A percentile compares a stretch with the other conserved stretches of the same genome.
Conservation (phyloP, 1,284 basidiomycete species). For the Crepidotus sp. region DNA sequence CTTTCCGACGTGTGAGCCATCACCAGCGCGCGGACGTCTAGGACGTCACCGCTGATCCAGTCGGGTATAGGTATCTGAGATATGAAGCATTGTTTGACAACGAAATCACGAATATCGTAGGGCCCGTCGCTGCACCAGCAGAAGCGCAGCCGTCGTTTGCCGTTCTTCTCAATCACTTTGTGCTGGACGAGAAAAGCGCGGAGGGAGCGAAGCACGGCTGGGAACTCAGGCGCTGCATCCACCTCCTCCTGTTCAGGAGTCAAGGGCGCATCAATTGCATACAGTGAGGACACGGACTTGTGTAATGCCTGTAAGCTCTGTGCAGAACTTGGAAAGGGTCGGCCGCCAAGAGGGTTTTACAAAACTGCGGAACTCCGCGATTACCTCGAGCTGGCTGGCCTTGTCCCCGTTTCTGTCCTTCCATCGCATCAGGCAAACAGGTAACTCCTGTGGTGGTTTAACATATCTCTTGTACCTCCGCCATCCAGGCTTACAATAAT, state of each 20-base stretch:
- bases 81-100: conserved; percentile 81
- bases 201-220: conserved; percentile 57
- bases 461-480: neutral
- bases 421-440: conserved; percentile 84
- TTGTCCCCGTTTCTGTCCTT: conserved; percentile 45
- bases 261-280: conserved; percentile 3
- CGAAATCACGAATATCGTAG: conserved; percentile 78
- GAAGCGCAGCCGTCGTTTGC: conserved; percentile 49
- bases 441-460: conserved; percentile 59
- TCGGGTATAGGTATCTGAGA: conserved; percentile 66
- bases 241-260: conserved; percentile 66
- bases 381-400: conserved; percentile 53
- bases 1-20: conserved; percentile 29
- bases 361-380: conserved; percentile 80
- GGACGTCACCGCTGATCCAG: conserved; percentile 61
- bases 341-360: conserved; percentile 86
- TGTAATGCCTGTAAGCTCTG: conserved; percentile 80
- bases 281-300: conserved; percentile 48
- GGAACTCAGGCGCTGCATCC: conserved; percentile 70
- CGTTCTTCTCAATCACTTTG: conserved; percentile 54
- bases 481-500: conserved; percentile 63
- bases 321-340: conserved; percentile 77
- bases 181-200: conserved; percentile 62
- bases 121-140: conserved; percentile 78
- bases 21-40: conserved; percentile 62